Evolutionary conservation across 1,139 yeast species (phyloP).

Genomic region (Magnusiomyces magnusii): DNA sequence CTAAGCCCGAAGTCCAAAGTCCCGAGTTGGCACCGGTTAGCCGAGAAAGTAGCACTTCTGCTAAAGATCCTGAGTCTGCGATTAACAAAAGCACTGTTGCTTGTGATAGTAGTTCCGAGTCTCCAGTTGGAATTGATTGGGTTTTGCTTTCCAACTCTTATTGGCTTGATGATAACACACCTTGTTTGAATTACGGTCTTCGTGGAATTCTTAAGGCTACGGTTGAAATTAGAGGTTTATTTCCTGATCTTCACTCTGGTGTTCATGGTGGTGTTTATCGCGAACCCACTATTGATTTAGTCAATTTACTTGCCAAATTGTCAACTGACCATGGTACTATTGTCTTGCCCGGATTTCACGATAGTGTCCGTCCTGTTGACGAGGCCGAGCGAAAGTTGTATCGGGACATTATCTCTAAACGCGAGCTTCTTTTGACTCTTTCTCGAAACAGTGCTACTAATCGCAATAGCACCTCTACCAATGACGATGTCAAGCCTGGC

Average conservation of each 20-base stretch:
- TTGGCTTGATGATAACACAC: conserved; percentile 85
- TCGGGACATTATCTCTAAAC: conserved; percentile 48
- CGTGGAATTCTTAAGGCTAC: conserved; percentile 83
- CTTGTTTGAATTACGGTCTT: conserved; percentile 89
- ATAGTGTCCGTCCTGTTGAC: conserved; percentile 51
- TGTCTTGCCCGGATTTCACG: conserved; percentile 61
- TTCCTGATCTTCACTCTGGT: conserved; percentile 92
- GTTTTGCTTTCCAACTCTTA: conserved; percentile 82
- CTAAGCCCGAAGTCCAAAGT: not conserved
- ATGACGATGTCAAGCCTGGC: not conserved
- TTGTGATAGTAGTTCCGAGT: too few species aligned
- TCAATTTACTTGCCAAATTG: conserved; percentile 59
- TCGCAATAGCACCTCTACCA: not conserved
- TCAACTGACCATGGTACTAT: conserved; percentile 52
- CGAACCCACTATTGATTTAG: conserved; percentile 85
- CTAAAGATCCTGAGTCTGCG: not conserved
- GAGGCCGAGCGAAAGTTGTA: conserved; percentile 52
- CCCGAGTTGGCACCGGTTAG: not conserved
- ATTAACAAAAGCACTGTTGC: too few species aligned
- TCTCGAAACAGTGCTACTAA: not conserved
- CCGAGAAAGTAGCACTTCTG: not conserved
- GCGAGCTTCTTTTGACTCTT: conserved; percentile 35
- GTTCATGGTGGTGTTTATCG: conserved; percentile 89
- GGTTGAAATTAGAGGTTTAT: conserved; percentile 60
- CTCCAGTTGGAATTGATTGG: conserved; percentile 57